Percentiles rank a stretch among this genome's conserved stretches.
phyloP scores from a whole-genome alignment of 352 stramenopile species.

The Globisporangium okanoganense region DNA sequence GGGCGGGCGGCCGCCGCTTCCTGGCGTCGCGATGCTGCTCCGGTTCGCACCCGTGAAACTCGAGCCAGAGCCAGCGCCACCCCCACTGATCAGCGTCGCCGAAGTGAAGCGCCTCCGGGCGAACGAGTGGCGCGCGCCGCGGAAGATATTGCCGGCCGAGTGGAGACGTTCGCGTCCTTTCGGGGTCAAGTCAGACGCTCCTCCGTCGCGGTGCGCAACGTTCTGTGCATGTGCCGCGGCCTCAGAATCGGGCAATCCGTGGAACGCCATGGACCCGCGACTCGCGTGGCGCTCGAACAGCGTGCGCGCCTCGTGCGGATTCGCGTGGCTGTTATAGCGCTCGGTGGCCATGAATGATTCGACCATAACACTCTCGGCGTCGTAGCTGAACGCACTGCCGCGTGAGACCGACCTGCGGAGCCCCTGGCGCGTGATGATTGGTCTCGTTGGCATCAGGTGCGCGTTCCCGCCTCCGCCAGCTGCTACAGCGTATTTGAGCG shows the following conservation, averaged over 20 bases:
- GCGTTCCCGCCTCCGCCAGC: neutral
- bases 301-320: constrained; percentile 35
- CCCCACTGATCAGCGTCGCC: constrained; percentile 12
- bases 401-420: constrained; percentile 37
- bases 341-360: constrained; percentile 86
- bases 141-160: constrained; percentile 69
- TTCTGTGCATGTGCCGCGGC: constrained; percentile 11
- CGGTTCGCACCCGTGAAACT: neutral
- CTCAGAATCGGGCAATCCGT: constrained; percentile 35
- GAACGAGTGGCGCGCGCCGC: constrained; percentile 48
- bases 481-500: constrained; percentile 20
- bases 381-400: constrained; percentile 86
- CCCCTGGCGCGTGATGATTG: constrained; percentile 20
- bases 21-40: neutral
- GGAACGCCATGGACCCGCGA: constrained; percentile 81
- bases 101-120: constrained; percentile 56
- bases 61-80: neutral
- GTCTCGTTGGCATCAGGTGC: constrained; percentile 22
- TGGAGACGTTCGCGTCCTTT: constrained; percentile 18
- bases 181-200: neutral
- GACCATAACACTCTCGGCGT: constrained; percentile 87
- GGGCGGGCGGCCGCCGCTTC: neutral
- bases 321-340: constrained; percentile 39
- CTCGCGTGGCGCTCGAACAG: constrained; percentile 82
- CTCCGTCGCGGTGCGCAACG: constrained; percentile 9